Conservation (phyloP, 352 stramenopile species). For the Thalassiosira hispida region DNA sequence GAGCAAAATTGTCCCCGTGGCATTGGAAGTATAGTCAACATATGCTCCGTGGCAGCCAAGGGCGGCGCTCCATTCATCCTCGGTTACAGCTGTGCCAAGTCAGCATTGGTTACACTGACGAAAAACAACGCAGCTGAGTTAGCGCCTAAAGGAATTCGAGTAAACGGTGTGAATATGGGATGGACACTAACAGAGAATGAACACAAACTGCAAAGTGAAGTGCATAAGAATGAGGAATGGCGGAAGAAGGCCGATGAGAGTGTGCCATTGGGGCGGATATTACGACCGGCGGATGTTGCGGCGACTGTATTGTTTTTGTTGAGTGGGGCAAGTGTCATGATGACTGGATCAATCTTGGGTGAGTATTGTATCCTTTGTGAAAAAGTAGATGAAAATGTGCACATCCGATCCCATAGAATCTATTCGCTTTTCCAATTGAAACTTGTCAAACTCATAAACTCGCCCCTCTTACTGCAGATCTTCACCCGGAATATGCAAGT, state of each 20-base stretch:
- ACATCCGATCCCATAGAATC: too few species aligned
- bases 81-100: slow-evolving; percentile 63
- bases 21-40: slow-evolving; percentile 49
- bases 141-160: slow-evolving; percentile 51
- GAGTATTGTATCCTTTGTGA: too few species aligned
- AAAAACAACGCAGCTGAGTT: slow-evolving; percentile 68
- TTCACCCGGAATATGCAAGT: slow-evolving; percentile 57
- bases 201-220: slow-evolving; percentile 49
- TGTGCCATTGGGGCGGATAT: slow-evolving; percentile 51
- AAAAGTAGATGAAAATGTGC: too few species aligned
- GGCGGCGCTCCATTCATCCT: slow-evolving; percentile 66
- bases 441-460: too few species aligned
- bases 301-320: slow-evolving; percentile 62
- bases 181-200: slow-evolving; percentile 72
- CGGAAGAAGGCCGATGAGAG: slow-evolving; percentile 50
- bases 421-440: too few species aligned
- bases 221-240: slow-evolving; percentile 43
- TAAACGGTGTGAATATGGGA: slow-evolving; percentile 65
- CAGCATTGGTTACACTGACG: slow-evolving; percentile 57
- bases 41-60: slow-evolving; percentile 46
- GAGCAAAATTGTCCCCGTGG: neutral
- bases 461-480: slow-evolving; percentile 57
- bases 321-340: slow-evolving; percentile 59
- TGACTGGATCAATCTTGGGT: slow-evolving; percentile 49
- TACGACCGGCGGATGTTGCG: slow-evolving; percentile 61